These are phyloP conservation scores for Aureobasidium zeae DNA, from an alignment of 2,329 filamentous ascomycete species.

Conservation along the genomic window DNA sequence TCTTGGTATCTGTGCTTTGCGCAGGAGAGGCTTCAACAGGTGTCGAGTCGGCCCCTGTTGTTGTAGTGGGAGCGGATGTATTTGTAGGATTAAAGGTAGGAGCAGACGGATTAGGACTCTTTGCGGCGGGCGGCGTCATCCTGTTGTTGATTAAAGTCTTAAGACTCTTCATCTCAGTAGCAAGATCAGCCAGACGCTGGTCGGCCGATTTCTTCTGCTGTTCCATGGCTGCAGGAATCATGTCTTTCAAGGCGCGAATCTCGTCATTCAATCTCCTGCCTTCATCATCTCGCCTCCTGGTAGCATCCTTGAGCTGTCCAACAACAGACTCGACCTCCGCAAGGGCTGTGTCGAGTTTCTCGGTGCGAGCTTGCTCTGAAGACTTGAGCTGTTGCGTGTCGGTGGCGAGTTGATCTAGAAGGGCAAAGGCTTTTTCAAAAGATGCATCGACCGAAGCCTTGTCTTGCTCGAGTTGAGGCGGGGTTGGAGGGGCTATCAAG, in stretches of 20 bases:
- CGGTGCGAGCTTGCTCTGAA: conserved; percentile 74
- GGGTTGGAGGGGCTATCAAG: conserved; percentile 84
- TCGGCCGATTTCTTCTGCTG: conserved; percentile 81
- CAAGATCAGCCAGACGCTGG: conserved; percentile 71
- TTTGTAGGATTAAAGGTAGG: conserved; percentile 7
- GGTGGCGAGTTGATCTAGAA: conserved; percentile 83
- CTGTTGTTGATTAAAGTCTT: conserved; percentile 73
- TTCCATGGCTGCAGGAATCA: conserved; percentile 81
- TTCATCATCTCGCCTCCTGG: conserved; percentile 76
- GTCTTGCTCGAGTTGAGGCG: conserved; percentile 86
- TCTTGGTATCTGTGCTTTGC: conserved; percentile 18
- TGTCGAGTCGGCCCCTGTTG: neutral
- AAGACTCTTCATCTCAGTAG: conserved; percentile 78
- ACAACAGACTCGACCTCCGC: conserved; percentile 78
- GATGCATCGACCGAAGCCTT: conserved; percentile 87
- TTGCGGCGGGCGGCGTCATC: conserved; percentile 30
- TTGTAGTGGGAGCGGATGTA: neutral
- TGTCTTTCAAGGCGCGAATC: conserved; percentile 68
- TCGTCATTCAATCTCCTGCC: conserved; percentile 79
- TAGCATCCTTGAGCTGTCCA: conserved; percentile 68
- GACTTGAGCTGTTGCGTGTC: conserved; percentile 84
- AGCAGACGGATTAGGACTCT: conserved; percentile 2
- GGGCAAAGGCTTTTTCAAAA: conserved; percentile 81
- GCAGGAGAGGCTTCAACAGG: conserved; percentile 24
- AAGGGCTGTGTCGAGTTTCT: conserved; percentile 71